Percentiles rank a stretch among this genome's conserved stretches.
Evolutionary conservation across 208 protist species (phyloP).

Genomic region (Trypanosoma scelopori): DNA sequence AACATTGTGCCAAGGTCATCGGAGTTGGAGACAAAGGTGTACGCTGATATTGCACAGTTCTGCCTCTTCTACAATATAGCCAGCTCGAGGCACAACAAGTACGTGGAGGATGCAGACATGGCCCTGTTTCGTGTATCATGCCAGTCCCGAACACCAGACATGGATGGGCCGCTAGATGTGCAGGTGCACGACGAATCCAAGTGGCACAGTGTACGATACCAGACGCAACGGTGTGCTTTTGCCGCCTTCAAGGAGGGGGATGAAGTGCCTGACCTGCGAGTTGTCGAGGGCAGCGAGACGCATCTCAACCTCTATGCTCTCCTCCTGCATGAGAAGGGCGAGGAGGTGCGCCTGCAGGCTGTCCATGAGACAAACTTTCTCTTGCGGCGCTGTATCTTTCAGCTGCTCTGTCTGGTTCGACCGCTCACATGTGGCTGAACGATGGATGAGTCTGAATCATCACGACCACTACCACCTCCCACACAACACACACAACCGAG

Average conservation of each 20-base stretch:
- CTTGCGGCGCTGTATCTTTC: constrained; percentile 72
- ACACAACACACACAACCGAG: neutral
- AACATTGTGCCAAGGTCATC: constrained; percentile 68
- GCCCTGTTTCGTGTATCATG: constrained; percentile 88
- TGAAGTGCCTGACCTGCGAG: constrained; percentile 52
- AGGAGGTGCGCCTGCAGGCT: constrained; percentile 59
- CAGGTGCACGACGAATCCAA: constrained; percentile 27
- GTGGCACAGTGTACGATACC: constrained; percentile 83
- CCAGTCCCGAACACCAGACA: constrained; percentile 31
- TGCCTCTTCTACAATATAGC: constrained; percentile 76
- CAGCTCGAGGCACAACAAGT: constrained; percentile 81
- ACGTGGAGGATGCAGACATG: constrained; percentile 85
- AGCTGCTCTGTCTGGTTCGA: constrained; percentile 77
- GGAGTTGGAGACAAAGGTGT: constrained; percentile 78
- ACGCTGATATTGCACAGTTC: constrained; percentile 88
- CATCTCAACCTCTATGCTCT: constrained; percentile 86
- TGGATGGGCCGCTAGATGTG: constrained; percentile 35
- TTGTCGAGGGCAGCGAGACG: constrained; percentile 55
- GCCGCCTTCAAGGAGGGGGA: constrained; percentile 56
- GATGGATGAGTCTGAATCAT: neutral
- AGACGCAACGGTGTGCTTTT: constrained; percentile 62
- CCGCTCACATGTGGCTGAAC: constrained; percentile 85
- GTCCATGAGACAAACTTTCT: constrained; percentile 78
- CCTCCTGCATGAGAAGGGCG: constrained; percentile 44
- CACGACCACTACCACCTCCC: neutral